Evolutionary conservation across 1,139 yeast genomes (phyloP), one percentile per base, ranked within the genome.

Genomic region (Saccharomyces hybrid): DNA sequence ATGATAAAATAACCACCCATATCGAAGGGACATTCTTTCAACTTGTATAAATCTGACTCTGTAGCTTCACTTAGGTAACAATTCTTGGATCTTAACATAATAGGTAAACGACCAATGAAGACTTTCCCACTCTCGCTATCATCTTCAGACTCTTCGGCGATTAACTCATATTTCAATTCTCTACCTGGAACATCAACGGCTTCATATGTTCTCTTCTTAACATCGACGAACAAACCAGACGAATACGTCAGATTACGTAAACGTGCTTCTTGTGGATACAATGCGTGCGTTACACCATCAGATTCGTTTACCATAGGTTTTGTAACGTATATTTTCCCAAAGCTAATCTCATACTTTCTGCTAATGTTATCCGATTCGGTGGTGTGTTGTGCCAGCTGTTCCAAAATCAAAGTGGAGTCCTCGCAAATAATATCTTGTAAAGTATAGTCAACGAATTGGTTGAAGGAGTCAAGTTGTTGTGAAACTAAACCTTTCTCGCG

Each of bases 1-100:
- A 93, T 93, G 65, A 93, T 95, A 70, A 93, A 93, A 73, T 93
- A 93, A 59, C 99, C 99, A 72, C 99, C 99, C 93, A 90, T 93
- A 78, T 93, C 99, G 72, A 88, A 93, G 31, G 99, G 99, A 75
- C 99, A 93, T 74, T 93, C 99, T 73, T 93, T 91, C 68, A 93
- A 81, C 66, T 91, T 96, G 73, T 90, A 93, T 67, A 91, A 82
- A 72, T 93, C 99, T 63, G 88, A 91, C 66, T 93, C 99, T n/a
- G 89, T 84, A 63, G 93, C 80, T 59, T 89, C 97, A 66, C 91
- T 81, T 66, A 95, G 79, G 78, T 91, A 85, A 81, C 99, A 95
- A 70, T 90, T 93, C 75, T 89, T 91, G 54, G 98, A 90, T 67
- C 97, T 81, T 68, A 95, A 79, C 99, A 95, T 95, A 71, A 95